Percentiles rank a stretch among this genome's conserved stretches.
Evolutionary conservation across 768 basidiomycete genomes (phyloP).

Genomic region (Sarcomyxa edulis): DNA sequence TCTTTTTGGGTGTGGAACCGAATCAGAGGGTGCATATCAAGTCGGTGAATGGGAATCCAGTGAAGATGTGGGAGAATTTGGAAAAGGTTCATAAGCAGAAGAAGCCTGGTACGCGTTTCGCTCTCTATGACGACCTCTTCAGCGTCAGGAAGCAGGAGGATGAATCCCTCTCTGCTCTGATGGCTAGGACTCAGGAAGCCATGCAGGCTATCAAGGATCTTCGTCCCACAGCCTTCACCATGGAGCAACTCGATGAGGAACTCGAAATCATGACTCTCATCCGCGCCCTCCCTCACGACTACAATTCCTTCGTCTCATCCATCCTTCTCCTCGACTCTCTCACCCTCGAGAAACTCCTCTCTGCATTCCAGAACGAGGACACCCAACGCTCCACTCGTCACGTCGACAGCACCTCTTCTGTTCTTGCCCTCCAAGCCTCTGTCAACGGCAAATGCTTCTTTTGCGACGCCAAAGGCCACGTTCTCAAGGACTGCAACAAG

Average conservation of each 20-base stretch:
- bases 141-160: no score
- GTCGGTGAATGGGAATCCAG: conserved; percentile 14
- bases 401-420: not conserved
- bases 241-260: not conserved
- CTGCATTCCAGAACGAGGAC: conserved; percentile 4
- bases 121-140: no score
- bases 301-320: conserved; percentile 7
- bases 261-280: no score
- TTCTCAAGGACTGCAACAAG: no score
- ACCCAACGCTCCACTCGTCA: not conserved
- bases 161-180: no score
- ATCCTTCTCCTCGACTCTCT: conserved; percentile 8
- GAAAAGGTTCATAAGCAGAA: conserved; percentile 15
- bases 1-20: conserved; percentile 13
- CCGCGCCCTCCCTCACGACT: no score
- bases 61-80: conserved; percentile 14
- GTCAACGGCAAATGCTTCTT: no score
- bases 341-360: conserved; percentile 3
- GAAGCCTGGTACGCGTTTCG: conserved; percentile 16
- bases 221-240: conserved; percentile 3
- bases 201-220: not conserved
- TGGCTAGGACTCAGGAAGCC: no score
- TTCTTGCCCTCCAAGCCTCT: conserved; percentile 3
- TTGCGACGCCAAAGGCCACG: no score
- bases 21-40: conserved; percentile 15